Evolutionary conservation across 2,329 filamentous ascomycete species (phyloP).

Genomic region (Botryotinia calthae): DNA sequence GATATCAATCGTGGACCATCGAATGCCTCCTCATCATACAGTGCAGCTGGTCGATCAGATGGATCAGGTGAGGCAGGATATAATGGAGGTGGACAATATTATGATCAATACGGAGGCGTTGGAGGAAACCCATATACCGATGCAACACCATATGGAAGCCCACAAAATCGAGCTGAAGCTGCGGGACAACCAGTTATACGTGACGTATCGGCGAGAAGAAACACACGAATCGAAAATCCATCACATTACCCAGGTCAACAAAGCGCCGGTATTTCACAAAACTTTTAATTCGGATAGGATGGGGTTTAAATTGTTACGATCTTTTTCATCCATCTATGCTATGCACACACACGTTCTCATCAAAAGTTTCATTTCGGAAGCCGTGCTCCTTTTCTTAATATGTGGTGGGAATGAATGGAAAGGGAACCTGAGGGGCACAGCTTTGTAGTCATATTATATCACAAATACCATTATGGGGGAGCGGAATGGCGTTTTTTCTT

Average conservation of each 20-base stretch:
- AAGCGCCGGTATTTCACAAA: slow-evolving; percentile 93
- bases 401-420: slow-evolving; percentile 18
- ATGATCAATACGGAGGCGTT: slow-evolving; percentile 51
- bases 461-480: slow-evolving; percentile 33
- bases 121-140: slow-evolving; percentile 55
- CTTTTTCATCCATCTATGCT: slow-evolving; percentile 11
- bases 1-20: slow-evolving; percentile 87
- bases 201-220: slow-evolving; percentile 86
- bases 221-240: slow-evolving; percentile 91
- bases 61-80: slow-evolving; percentile 55
- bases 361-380: slow-evolving; percentile 26
- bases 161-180: slow-evolving; percentile 44
- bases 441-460: slow-evolving; percentile 33
- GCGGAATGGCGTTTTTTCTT: slow-evolving; percentile 13
- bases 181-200: slow-evolving; percentile 76
- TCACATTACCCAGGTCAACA: slow-evolving; percentile 80
- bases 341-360: slow-evolving; percentile 13
- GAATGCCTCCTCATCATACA: slow-evolving; percentile 95
- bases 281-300: slow-evolving; percentile 62
- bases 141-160: slow-evolving; percentile 39
- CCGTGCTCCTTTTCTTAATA: slow-evolving; percentile 16
- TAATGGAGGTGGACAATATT: slow-evolving; percentile 49
- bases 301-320: background rate
- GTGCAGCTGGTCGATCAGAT: slow-evolving; percentile 72
- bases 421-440: slow-evolving; percentile 19